Percentiles rank a stretch among this genome's conserved stretches.
Conservation (phyloP, 176 grass and related monocot genomes). For the bread wheat (Triticum aestivum) region IWGSC_CS_RefSeq_v2.1 NC_057810.1:562434043-562434542, state of each 20-base stretch:
- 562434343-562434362: not conserved
- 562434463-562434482: not conserved
- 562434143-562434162: not conserved
- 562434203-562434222: not conserved
- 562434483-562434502: not conserved
- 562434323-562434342: not conserved
- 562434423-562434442: not conserved
- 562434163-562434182: not conserved
- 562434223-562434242: constrained; percentile 22
- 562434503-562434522: not conserved
- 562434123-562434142: not conserved
- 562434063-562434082: not conserved
- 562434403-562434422: not conserved
- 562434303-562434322: constrained; percentile 1
- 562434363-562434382: not conserved
- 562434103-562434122: not conserved
- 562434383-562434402: not conserved
- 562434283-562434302: not conserved
- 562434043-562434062: not conserved
- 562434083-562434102: not conserved
- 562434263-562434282: not conserved
- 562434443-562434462: not conserved
- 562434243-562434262: not conserved
- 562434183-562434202: not conserved
- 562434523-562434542: not conserved